These are phyloP conservation scores for Aspergillus nomiae DNA, from an alignment of 2,329 filamentous ascomycete species.

Conservation along the genomic window DNA sequence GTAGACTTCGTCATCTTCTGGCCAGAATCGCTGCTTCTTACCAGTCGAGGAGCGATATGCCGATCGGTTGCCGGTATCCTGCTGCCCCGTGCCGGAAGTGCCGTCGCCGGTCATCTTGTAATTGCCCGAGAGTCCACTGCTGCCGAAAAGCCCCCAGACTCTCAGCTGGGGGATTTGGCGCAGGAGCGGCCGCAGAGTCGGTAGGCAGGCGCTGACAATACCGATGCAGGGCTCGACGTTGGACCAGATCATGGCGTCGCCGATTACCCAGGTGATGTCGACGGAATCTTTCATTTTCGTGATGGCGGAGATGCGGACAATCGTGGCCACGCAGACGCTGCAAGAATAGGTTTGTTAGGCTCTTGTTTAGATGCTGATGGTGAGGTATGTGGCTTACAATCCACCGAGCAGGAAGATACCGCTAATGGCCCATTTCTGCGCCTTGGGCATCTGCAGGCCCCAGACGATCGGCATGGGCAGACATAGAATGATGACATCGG, in stretches of 20 bases:
- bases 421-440: constrained; percentile 15
- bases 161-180: constrained; percentile 4
- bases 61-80: background rate
- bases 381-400: constrained; percentile 14
- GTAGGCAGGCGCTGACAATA: constrained; percentile 25
- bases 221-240: constrained; percentile 26
- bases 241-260: constrained; percentile 24
- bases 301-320: constrained; percentile 21
- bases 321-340: constrained; percentile 23
- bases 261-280: constrained; percentile 23
- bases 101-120: background rate
- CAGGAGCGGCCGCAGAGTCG: constrained; percentile 18
- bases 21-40: constrained; percentile 9
- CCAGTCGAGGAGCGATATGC: background rate
- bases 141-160: constrained; percentile 1
- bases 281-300: constrained; percentile 15
- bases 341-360: background rate
- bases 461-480: constrained; percentile 22
- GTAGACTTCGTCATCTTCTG: constrained; percentile 14
- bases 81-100: background rate
- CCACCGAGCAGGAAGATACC: constrained; percentile 22
- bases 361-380: background rate
- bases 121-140: background rate
- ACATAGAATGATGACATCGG: constrained; percentile 20
- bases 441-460: constrained; percentile 16